phyloP scores from a whole-genome alignment of 202 grass and related monocot species.

The Zoysia matrella region DNA sequence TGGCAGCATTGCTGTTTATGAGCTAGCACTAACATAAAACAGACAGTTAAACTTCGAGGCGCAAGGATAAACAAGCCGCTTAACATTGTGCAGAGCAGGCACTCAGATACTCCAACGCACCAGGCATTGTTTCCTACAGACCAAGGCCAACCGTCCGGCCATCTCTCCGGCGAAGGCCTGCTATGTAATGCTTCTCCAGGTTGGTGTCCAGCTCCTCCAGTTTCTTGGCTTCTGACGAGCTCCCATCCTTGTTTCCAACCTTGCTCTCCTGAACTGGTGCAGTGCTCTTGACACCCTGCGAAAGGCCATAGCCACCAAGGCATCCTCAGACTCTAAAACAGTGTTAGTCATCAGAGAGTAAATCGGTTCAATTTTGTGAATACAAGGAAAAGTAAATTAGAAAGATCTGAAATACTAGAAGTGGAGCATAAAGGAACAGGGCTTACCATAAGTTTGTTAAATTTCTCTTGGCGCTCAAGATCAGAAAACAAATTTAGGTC shows the following conservation, averaged over 20 bases:
- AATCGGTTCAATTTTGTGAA: constrained; percentile 23
- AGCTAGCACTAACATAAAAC: constrained; percentile 15
- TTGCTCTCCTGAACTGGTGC: constrained; percentile 47
- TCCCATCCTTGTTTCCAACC: constrained; percentile 45
- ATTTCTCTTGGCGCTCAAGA: constrained; percentile 90
- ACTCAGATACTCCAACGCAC: background rate
- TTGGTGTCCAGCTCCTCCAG: constrained; percentile 87
- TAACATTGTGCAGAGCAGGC: constrained; percentile 25
- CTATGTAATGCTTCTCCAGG: constrained; percentile 95
- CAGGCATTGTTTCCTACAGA: constrained; percentile 52
- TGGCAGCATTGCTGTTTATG: constrained; percentile 16
- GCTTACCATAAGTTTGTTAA: constrained; percentile 99
- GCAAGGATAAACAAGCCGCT: constrained; percentile 23
- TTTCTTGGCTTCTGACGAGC: constrained; percentile 61
- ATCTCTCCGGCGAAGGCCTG: constrained; percentile 87
- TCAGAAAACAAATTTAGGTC: constrained; percentile 83
- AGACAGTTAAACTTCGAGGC: background rate
- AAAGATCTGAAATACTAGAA: constrained; percentile 6
- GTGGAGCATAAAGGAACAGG: background rate
- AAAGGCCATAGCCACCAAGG: constrained; percentile 79
- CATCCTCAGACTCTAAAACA: constrained; percentile 87
- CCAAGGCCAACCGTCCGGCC: constrained; percentile 93
- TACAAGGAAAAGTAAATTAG: constrained; percentile 15
- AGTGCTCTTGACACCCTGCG: constrained; percentile 70
- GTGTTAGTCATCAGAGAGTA: constrained; percentile 72